phyloP scores from a whole-genome alignment of 345 rosid genomes.

The Zanthoxylum bungeanum region DNA sequence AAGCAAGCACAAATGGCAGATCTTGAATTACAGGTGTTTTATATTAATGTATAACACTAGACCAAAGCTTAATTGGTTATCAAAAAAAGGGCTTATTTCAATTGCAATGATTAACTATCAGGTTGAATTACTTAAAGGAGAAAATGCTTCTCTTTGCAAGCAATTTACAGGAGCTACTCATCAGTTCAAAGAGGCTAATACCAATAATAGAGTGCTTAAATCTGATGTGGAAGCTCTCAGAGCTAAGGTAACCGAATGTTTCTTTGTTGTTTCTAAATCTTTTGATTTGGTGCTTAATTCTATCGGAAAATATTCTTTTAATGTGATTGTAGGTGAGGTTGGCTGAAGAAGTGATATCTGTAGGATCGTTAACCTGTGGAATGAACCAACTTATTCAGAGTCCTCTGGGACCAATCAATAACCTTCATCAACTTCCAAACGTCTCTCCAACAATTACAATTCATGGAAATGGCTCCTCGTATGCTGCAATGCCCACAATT shows the following conservation, averaged over 20 bases:
- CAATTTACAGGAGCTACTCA: slow-evolving; percentile 55
- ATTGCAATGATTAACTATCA: slow-evolving; percentile 11
- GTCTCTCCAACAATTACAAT: slow-evolving; percentile 58
- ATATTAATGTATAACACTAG: no score
- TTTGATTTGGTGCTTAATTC: no score
- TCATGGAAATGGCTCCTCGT: slow-evolving; percentile 36
- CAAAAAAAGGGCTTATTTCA: no score
- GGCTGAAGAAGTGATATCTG: slow-evolving; percentile 68
- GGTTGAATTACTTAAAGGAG: slow-evolving; percentile 56
- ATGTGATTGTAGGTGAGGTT: slow-evolving; percentile 60
- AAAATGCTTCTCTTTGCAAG: slow-evolving; percentile 48
- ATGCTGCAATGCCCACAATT: slow-evolving; percentile 26
- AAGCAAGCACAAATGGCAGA: slow-evolving; percentile 59
- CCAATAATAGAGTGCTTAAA: slow-evolving; percentile 62
- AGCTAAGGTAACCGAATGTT: slow-evolving; percentile 81
- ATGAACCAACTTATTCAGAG: slow-evolving; percentile 62
- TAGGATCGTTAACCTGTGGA: slow-evolving; percentile 49
- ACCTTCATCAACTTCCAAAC: slow-evolving; percentile 31
- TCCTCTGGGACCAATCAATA: slow-evolving; percentile 30
- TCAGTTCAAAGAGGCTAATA: slow-evolving; percentile 51
- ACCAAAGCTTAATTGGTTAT: no score
- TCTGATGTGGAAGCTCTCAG: slow-evolving; percentile 77
- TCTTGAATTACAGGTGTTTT: slow-evolving; percentile 67
- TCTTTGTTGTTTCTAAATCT: no score
- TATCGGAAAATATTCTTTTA: no score